Evolutionary conservation across 768 basidiomycete genomes (phyloP), one percentile per base, ranked within the genome.

Genomic region (Lyophyllum semitale): DNA sequence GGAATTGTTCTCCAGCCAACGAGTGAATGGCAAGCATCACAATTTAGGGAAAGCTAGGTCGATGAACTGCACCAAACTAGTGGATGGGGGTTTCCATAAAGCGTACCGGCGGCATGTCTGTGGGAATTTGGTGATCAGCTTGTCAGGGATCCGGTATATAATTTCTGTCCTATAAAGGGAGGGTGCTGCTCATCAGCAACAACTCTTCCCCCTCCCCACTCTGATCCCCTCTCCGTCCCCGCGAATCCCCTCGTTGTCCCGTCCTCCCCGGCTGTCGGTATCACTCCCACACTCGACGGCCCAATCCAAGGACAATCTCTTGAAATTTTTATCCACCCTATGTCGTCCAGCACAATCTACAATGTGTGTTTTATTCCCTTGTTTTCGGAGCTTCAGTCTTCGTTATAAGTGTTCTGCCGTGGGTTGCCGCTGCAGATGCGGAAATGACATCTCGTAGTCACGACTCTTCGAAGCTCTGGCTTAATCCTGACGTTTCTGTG

Each of bases 281-380:
- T 15, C 26, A 23, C 26, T n/a, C 17, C 20, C 9, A 9, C 41
- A 29, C 15, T n/a, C 32, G 33, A 26, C 40, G 15, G 25, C 18
- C 25, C 18, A 32, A 33, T 41, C 35, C 17, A 18, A 18, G 9
- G 26, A 23, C n/a, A n/a, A 25, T 47, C 18, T n/a, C 15, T n/a
- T n/a, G 29, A 17, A 43, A n/a, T 9, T 29, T 41, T 27, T 15
- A 40, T 18, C 18, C 22, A 32, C 25, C 11, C 8, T 42, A 69
- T 69, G 69, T 68, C 69, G 33, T 64, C 69, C n/a, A 66, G 61
- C 58, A 64, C 64, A 2, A 71, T 71, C 9, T 71, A 71, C 59
- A 69, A 69, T 51, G 69, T 71, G 56, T 55, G 69, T 66, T 27
- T 30, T 89, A 27, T 42, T 51, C 53, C 48, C 33, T 51, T 41